Evolutionary conservation across 2,329 filamentous ascomycete species (phyloP).

Genomic region (Stenocarpella maydis): DNA sequence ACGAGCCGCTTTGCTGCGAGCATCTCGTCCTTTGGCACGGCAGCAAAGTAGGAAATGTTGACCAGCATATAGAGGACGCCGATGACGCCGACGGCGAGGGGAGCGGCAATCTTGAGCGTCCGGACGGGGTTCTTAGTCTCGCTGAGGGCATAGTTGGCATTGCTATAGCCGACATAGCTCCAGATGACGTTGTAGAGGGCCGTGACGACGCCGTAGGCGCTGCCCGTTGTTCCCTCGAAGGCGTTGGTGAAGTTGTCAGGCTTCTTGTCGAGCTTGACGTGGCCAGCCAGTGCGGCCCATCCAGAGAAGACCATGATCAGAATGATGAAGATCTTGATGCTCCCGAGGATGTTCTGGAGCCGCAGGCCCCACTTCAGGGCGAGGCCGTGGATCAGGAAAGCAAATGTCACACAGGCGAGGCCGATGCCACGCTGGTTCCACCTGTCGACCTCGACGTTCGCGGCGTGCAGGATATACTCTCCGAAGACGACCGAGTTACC

Average conservation of each 20-base stretch:
- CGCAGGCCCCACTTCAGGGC: slow-evolving; percentile 64
- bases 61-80: slow-evolving; percentile 72
- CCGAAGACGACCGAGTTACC: slow-evolving; percentile 59
- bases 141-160: slow-evolving; percentile 75
- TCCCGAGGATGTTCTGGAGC: slow-evolving; percentile 69
- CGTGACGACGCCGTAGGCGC: slow-evolving; percentile 52
- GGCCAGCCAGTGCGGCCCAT: slow-evolving; percentile 62
- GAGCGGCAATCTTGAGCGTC: slow-evolving; percentile 69
- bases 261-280: slow-evolving; percentile 36
- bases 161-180: slow-evolving; percentile 71
- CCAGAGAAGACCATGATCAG: slow-evolving; percentile 69
- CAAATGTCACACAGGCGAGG: slow-evolving; percentile 60
- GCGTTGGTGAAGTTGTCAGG: slow-evolving; percentile 63
- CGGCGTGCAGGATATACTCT: slow-evolving; percentile 57
- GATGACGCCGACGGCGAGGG: slow-evolving; percentile 67
- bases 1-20: slow-evolving; percentile 72
- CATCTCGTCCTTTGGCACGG: slow-evolving; percentile 73
- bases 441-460: slow-evolving; percentile 57
- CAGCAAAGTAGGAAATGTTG: slow-evolving; percentile 69
- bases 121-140: slow-evolving; percentile 74
- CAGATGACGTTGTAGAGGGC: slow-evolving; percentile 75
- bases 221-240: slow-evolving; percentile 57
- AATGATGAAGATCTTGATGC: slow-evolving; percentile 68
- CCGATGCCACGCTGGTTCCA: slow-evolving; percentile 50
- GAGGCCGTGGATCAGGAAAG: slow-evolving; percentile 65